Percentiles rank a stretch among this genome's conserved stretches.
phyloP scores from a whole-genome alignment of 2,329 filamentous ascomycete genomes.

The Fusarium xyrophilum region DNA sequence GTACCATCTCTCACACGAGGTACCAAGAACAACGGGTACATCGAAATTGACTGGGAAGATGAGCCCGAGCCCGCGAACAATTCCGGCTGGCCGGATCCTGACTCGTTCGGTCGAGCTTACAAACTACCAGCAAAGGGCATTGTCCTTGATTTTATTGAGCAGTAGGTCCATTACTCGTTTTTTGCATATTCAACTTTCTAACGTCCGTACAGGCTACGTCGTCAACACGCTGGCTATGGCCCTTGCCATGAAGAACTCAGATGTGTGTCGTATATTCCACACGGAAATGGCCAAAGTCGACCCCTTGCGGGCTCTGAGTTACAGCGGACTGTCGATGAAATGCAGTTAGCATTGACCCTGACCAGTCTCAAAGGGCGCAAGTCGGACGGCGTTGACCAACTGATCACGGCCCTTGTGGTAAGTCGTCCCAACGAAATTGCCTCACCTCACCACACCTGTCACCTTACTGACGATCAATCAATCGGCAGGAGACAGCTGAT shows the following conservation, averaged over 20 bases:
- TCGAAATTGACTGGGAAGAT: conserved; percentile 70
- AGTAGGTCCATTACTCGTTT: conserved; percentile 52
- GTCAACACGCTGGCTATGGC: conserved; percentile 50
- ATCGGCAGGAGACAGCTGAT: conserved; percentile 53
- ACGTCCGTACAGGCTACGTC: conserved; percentile 45
- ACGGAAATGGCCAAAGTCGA: conserved; percentile 27
- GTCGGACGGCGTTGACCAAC: conserved; percentile 57
- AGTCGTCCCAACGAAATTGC: conserved; percentile 45
- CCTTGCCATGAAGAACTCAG: conserved; percentile 43
- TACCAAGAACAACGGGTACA: conserved; percentile 72
- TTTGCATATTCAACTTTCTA: conserved; percentile 4
- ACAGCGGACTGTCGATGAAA: conserved; percentile 62
- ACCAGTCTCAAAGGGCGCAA: conserved; percentile 61
- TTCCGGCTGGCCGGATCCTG: conserved; percentile 63
- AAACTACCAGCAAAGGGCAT: conserved; percentile 70
- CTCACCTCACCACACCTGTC: not conserved
- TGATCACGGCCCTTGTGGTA: conserved; percentile 69
- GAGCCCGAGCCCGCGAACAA: conserved; percentile 64
- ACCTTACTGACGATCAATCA: conserved; percentile 21
- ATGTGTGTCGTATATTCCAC: conserved; percentile 41
- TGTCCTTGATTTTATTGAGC: conserved; percentile 74
- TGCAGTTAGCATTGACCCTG: conserved; percentile 71
- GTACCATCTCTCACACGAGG: conserved; percentile 66
- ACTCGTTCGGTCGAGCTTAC: conserved; percentile 69
- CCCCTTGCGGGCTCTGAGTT: conserved; percentile 47